Evolutionary conservation across 495 filamentous ascomycete species (phyloP).

Genomic region (Pyrenula massariospora): DNA sequence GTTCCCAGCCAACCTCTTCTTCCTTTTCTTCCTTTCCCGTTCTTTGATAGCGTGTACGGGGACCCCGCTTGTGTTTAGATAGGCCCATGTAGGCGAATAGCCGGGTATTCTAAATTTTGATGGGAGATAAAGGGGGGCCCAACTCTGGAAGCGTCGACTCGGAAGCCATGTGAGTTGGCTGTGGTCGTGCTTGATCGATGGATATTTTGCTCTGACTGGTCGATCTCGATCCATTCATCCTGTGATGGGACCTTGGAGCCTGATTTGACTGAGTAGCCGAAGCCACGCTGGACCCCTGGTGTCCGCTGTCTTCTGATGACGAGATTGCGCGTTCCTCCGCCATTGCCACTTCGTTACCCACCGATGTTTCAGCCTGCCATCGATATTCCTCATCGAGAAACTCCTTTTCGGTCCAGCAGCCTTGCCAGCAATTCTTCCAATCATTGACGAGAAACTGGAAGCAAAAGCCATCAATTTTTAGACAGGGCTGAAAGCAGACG

Average conservation of each 20-base stretch:
- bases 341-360: conserved; percentile 8
- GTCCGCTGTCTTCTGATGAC: conserved; percentile 55
- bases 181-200: conserved; percentile 25
- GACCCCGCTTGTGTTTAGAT: too few relatives aligned
- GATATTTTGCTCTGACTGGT: conserved; percentile 21
- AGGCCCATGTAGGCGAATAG: too few relatives aligned
- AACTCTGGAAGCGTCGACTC: conserved; percentile 44
- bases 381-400: conserved; percentile 63
- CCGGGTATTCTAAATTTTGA: conserved; percentile 30
- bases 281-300: conserved; percentile 12
- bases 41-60: too few relatives aligned
- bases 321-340: conserved; percentile 49
- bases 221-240: conserved; percentile 18
- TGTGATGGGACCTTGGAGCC: conserved; percentile 13
- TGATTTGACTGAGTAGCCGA: conserved; percentile 4
- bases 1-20: too few relatives aligned
- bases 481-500: conserved; percentile 89
- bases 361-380: conserved; percentile 38
- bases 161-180: conserved; percentile 20
- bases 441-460: conserved; percentile 86
- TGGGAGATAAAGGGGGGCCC: conserved; percentile 65
- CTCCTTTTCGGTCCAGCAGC: conserved; percentile 81
- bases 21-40: too few relatives aligned
- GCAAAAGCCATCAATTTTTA: conserved; percentile 82
- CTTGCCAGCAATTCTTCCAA: conserved; percentile 91